phyloP scores from a whole-genome alignment of 2,329 filamentous ascomycete genomes.

The Phaeosphaeriaceae sp. region DNA sequence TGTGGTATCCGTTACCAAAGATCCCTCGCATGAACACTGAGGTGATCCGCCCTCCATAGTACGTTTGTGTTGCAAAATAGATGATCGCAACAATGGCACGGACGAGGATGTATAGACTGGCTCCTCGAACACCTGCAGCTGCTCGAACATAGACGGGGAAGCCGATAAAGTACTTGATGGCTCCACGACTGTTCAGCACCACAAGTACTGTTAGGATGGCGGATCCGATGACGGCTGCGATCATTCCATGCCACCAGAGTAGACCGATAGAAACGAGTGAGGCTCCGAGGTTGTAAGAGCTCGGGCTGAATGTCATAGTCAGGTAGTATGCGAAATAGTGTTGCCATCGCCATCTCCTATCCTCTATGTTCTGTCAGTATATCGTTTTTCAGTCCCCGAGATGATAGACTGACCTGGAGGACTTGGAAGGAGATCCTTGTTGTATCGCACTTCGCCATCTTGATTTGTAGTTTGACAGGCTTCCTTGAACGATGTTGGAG shows the following conservation, averaged over 20 bases:
- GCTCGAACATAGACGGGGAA: slow-evolving; percentile 28
- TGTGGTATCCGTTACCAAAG: slow-evolving; percentile 25
- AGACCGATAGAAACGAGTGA: slow-evolving; percentile 27
- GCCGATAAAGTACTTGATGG: slow-evolving; percentile 28
- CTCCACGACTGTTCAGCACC: slow-evolving; percentile 26
- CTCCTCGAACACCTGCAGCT: slow-evolving; percentile 25
- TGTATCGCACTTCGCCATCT: slow-evolving; percentile 20
- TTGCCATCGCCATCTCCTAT: slow-evolving; percentile 28
- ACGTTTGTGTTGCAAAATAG: slow-evolving; percentile 28
- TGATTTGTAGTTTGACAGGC: slow-evolving; percentile 10
- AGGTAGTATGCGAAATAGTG: slow-evolving; percentile 31
- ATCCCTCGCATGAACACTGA: slow-evolving; percentile 29
- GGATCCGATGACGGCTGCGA: slow-evolving; percentile 25
- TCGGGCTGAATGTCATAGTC: slow-evolving; percentile 25
- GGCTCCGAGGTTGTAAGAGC: slow-evolving; percentile 28
- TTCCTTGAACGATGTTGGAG: slow-evolving; percentile 39
- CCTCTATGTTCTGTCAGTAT: slow-evolving; percentile 10
- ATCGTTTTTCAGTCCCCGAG: too few species aligned
- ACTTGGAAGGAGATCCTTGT: slow-evolving; percentile 29
- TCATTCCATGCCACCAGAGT: slow-evolving; percentile 29
- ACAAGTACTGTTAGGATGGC: slow-evolving; percentile 24
- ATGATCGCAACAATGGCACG: slow-evolving; percentile 27
- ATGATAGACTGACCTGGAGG: slow-evolving; percentile 14
- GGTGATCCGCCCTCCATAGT: slow-evolving; percentile 28
- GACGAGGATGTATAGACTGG: slow-evolving; percentile 27